Conservation (phyloP, 768 basidiomycete species). For the Leucocoprinus birnbaumii region DNA sequence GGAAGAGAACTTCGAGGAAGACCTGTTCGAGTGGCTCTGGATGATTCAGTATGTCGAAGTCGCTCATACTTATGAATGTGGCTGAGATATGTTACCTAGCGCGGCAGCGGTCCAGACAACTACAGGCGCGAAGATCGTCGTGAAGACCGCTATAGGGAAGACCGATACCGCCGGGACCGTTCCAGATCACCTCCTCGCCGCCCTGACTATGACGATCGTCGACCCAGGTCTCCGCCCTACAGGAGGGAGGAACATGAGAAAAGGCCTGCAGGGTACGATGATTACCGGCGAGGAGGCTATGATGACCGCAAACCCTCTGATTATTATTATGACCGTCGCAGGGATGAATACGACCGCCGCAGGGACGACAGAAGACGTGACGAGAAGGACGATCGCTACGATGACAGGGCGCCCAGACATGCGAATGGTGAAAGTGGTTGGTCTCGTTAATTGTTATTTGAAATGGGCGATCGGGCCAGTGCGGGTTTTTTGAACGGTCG, state of each 20-base stretch:
- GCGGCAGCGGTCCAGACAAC: constrained; percentile 66
- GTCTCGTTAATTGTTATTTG: constrained; percentile 58
- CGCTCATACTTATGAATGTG: neutral
- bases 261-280: constrained; percentile 92
- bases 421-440: constrained; percentile 78
- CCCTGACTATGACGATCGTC: constrained; percentile 72
- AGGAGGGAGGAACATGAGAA: constrained; percentile 81
- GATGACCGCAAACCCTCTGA: constrained; percentile 83
- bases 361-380: constrained; percentile 80
- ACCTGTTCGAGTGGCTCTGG: constrained; percentile 67
- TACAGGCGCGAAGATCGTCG: constrained; percentile 76
- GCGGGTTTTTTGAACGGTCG: constrained; percentile 21
- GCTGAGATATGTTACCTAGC: constrained; percentile 6
- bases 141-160: constrained; percentile 59
- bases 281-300: constrained; percentile 80
- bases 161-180: constrained; percentile 75
- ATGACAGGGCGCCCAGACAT: constrained; percentile 75
- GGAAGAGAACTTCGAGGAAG: constrained; percentile 86
- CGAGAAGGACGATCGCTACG: constrained; percentile 79
- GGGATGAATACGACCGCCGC: constrained; percentile 69
- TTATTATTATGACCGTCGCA: constrained; percentile 85
- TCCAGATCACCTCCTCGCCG: constrained; percentile 81
- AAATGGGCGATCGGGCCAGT: constrained; percentile 24
- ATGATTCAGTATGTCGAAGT: constrained; percentile 51
- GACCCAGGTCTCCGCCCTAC: constrained; percentile 77